Conservation (phyloP, 1,284 basidiomycete genomes). For the Irpex lacteus region DNA sequence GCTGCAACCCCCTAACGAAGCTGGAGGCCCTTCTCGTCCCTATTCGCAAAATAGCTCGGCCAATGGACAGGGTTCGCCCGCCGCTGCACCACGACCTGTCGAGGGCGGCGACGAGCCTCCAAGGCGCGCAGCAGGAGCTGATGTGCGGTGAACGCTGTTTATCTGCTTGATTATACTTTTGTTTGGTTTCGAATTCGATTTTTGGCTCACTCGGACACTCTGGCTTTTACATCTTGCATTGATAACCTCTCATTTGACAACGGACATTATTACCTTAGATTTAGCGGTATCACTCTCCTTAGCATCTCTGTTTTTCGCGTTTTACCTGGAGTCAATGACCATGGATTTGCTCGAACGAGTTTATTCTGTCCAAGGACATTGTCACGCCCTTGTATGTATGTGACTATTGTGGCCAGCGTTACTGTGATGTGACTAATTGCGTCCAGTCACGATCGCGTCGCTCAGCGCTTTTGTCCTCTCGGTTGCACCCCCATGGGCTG, state of each 20-base stretch:
- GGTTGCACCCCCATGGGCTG: background rate
- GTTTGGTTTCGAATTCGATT: background rate
- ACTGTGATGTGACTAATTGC: background rate
- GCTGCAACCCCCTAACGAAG: slow-evolving; percentile 15
- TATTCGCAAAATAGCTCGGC: slow-evolving; percentile 25
- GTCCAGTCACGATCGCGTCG: background rate
- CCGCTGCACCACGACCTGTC: slow-evolving; percentile 4
- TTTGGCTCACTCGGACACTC: background rate
- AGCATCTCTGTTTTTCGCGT: background rate
- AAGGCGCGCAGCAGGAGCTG: slow-evolving; percentile 3
- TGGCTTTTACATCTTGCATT: background rate
- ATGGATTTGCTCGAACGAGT: background rate
- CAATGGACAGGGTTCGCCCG: slow-evolving; percentile 21
- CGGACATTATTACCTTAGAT: slow-evolving; percentile 2
- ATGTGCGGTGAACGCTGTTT: slow-evolving; percentile 5
- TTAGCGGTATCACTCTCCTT: background rate
- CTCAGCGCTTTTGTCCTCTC: background rate
- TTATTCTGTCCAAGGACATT: no score
- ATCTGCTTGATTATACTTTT: background rate
- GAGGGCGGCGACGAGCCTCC: slow-evolving; percentile 7
- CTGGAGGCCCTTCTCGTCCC: slow-evolving; percentile 13
- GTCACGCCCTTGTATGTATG: background rate
- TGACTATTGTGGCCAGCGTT: background rate
- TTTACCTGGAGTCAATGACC: background rate
- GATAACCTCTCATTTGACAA: background rate